Evolutionary conservation across 768 basidiomycete genomes (phyloP).

Genomic region (Cystofilobasidium capitatum): DNA sequence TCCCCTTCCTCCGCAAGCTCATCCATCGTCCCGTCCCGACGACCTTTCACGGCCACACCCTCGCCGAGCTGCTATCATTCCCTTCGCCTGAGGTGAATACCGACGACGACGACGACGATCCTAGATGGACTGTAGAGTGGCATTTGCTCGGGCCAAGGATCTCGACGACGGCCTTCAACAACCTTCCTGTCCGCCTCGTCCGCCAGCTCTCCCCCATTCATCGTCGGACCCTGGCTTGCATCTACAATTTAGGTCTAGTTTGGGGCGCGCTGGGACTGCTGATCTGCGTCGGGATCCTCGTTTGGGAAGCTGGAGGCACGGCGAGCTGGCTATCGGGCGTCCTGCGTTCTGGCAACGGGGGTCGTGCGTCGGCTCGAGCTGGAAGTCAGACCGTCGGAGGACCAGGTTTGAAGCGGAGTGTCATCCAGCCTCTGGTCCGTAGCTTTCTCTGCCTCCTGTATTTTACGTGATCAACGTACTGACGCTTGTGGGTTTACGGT

Average conservation of each 20-base stretch:
- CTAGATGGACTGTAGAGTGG: background rate
- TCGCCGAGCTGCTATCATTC: background rate
- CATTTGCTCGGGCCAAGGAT: background rate
- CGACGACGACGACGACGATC: constrained; percentile 8
- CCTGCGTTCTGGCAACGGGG: background rate
- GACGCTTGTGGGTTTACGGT: too few relatives aligned
- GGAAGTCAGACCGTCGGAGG: background rate
- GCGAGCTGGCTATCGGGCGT: background rate
- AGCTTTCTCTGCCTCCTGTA: too few relatives aligned
- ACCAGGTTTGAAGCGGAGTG: background rate
- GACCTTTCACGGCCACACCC: background rate
- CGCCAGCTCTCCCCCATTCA: background rate
- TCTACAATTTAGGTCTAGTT: constrained; percentile 10
- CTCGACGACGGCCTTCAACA: constrained; percentile 12
- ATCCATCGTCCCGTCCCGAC: background rate
- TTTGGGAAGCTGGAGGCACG: constrained; percentile 2
- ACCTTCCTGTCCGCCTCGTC: background rate
- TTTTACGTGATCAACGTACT: background rate
- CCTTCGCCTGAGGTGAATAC: background rate
- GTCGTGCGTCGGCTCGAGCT: background rate
- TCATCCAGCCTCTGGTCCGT: constrained; percentile 17
- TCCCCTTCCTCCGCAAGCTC: background rate
- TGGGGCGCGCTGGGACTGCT: constrained; percentile 1
- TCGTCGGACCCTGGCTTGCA: background rate
- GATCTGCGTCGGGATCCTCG: background rate